Evolutionary conservation across 2,329 filamentous ascomycete species (phyloP), one percentile per base, ranked within the genome.

Genomic region (Diaporthe nobilis): DNA sequence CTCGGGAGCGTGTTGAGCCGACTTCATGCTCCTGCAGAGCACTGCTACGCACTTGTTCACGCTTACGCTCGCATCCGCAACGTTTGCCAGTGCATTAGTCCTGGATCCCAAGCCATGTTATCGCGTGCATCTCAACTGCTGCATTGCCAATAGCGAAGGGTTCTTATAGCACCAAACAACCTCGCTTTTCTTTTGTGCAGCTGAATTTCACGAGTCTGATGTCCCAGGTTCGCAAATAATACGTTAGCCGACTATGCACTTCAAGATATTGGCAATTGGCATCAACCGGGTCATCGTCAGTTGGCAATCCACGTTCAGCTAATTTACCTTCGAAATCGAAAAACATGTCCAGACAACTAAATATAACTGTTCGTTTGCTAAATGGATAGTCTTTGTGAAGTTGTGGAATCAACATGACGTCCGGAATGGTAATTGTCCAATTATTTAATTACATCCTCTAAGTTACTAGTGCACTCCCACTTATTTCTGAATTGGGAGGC

Each of bases 1-100:
- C 49, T 70, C 65, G 65, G 65, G 25, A 70, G 22, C 15, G n/a
- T 25, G 65, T 70, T 70, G 49, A 42, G 65, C 65, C 65, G 65
- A 55, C 49, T 20, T 25, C 6, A 47, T 7, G 37, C 34, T 34
- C 34, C 34, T 34, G 34, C 34, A 34, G 7, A 34, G 34, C 34
- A 34, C 34, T 34, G 8, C 34, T 3, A 39, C 22, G 20, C 34
- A n/a, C 58, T 44, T 63, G 20, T 17, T 20, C n/a, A 15, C 22
- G n/a, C 22, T 13, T 12, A 44, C 20, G 44, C 44, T 51, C 6
- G 10, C 42, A 65, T 31, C 58, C 13, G 39, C n/a, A n/a, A n/a
- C 49, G 28, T 65, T 3, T 65, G 15, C 17, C 49, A 34, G 42
- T 5, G 6, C n/a, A 37, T 28, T 28, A 13, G n/a, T 42, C 22